These are phyloP conservation scores for Schwanniomyces etchellsii DNA, from an alignment of 1,139 yeast genomes.

Conservation along the genomic window DNA sequence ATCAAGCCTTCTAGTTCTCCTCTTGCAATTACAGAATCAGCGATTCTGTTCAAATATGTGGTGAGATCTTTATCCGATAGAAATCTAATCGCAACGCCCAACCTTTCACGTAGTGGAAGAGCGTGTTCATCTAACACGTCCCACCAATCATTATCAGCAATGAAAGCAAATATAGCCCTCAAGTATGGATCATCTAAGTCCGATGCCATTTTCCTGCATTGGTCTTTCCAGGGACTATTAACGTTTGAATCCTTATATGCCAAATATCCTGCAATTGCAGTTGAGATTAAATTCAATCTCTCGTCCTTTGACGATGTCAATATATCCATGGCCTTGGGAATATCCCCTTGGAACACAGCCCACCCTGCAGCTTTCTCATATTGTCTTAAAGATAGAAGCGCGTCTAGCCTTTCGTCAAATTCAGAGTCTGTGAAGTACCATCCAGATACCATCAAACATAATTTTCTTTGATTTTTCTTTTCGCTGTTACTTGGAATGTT, in stretches of 20 bases:
- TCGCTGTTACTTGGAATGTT: constrained; percentile 45
- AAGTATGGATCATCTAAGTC: constrained; percentile 87
- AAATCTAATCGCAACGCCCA: constrained; percentile 86
- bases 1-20: constrained; percentile 92
- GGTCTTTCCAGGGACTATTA: constrained; percentile 92
- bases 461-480: constrained; percentile 58
- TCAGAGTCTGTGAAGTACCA: constrained; percentile 83
- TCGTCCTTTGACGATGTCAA: constrained; percentile 57
- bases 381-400: constrained; percentile 53
- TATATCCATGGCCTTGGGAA: constrained; percentile 71
- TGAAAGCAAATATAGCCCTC: constrained; percentile 87
- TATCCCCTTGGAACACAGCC: constrained; percentile 94
- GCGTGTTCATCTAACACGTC: constrained; percentile 90
- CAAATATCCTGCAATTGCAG: constrained; percentile 90
- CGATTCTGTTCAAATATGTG: constrained; percentile 61
- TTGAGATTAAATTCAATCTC: constrained; percentile 71
- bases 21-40: constrained; percentile 61
- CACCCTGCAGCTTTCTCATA: constrained; percentile 94
- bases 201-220: constrained; percentile 80
- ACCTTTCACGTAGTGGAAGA: constrained; percentile 77
- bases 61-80: constrained; percentile 72
- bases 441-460: constrained; percentile 83
- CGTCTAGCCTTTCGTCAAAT: constrained; percentile 61
- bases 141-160: constrained; percentile 95
- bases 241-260: constrained; percentile 58